Evolutionary conservation across 495 filamentous ascomycete species (phyloP), one percentile per base, ranked within the genome.

Genomic region (Talaromyces ruber): DNA sequence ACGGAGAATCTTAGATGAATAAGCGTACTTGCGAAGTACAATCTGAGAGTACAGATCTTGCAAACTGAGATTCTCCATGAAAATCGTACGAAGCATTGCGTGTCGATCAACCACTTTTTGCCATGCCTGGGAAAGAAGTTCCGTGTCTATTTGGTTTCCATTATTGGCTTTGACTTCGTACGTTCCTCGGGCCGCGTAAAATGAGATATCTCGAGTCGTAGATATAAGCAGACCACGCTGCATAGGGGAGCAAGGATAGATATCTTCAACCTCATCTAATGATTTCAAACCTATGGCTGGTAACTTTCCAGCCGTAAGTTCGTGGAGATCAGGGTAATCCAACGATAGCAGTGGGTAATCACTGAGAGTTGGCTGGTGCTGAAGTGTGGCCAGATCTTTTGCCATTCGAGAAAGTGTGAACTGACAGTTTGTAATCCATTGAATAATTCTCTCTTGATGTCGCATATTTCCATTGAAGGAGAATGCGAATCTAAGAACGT

Each of bases 211-310:
- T 32, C 83, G 74, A 26, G 80, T 73, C 11, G 82, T 83, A 57
- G 84, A 84, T 37, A 88, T 80, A 8, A 90, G 66, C 21, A 91
- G 82, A 34, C 81, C 86, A 64, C 88, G 81, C 64, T 91, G 88
- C 67, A 88, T 85, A 2, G 82, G 81, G 7, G 87, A 86, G 60
- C 83, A 87, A 4, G 86, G 86, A 62, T 89, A 90, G 21, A 82
- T 80, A 59, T 86, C 82, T 67, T 91, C 82, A 6, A 84, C 64
- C n/a, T 76, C 63, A 6, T 72, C 70, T 3, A 76, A 26, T 6
- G 75, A 73, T 0, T 61, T 55, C 0, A 89, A 72, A 6, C 80
- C 80, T 14, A 87, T 68, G 6, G 68, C 65, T 0, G 80, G 75
- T 0, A 89, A 63, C 56, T 66, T 81, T 2, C 74, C 64, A 2